Evolutionary conservation across 1,139 yeast species (phyloP), one percentile per base, ranked within the genome.

Genomic region (Geotrichum siamense): DNA sequence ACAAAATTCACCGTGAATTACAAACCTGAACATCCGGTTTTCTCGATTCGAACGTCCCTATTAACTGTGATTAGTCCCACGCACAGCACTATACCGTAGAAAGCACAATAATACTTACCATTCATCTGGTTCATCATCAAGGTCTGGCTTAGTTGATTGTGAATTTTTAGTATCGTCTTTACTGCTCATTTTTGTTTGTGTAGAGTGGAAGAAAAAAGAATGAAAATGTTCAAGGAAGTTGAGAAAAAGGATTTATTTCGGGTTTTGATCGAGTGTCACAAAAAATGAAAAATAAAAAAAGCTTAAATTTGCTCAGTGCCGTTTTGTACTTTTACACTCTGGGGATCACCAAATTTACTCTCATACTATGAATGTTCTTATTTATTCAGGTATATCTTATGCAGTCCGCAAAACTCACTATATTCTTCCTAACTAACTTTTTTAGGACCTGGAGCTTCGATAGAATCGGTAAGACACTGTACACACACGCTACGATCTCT

Each of bases 391-490:
- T 57, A 46, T 40, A 62, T 20, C n/a, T n/a, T n/a, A n/a, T n/a
- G 20, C 15, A 21, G 5, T 29, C 10, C 13, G 13, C 2, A 17
- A n/a, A 12, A 21, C 31, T 33, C 9, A 12, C 15, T 34, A n/a
- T 26, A 16, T 20, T 28, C 32, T 25, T n/a, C n/a, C n/a, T n/a
- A n/a, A n/a, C n/a, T n/a, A n/a, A n/a, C n/a, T 12, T 26, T 13
- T 20, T 15, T 25, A 44, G 91, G 93, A 3, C 82, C 85, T 0
- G 97, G 98, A 0, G 76, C 96, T 9, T 84, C 96, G 0, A 71
- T 82, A 1, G 94, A 86, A 48, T 80, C 93, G 33, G 94, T 87
- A 39, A 81, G 79, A 52, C 94, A 89, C 56, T 79, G 94, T 46
- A 63, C 84, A 3, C 93, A 84, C 49, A 75, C 94, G 0, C 69